Percentiles rank a stretch among this genome's conserved stretches.
These are phyloP conservation scores for Powellomyces hirtus DNA, from an alignment of 192 early-diverging fungal genomes.

Conservation along the genomic window DNA sequence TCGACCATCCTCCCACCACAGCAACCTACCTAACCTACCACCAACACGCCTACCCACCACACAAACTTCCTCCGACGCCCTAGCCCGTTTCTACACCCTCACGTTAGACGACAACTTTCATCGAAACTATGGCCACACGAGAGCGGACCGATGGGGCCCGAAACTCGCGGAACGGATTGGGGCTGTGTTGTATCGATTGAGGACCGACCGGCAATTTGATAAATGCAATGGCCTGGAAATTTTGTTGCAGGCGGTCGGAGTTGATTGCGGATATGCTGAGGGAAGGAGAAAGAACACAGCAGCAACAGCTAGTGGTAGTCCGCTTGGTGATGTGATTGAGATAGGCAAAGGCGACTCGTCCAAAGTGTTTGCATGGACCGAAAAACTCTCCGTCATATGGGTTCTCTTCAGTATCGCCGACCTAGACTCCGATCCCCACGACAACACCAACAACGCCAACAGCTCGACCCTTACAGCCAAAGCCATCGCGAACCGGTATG, in stretches of 20 bases:
- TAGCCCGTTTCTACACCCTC: no score
- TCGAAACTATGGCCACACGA: no score
- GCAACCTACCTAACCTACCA: no score
- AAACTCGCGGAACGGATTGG: not conserved
- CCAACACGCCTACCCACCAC: no score
- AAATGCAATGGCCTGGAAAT: not conserved
- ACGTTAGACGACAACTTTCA: no score
- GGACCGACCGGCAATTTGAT: conserved; percentile 3
- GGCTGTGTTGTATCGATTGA: not conserved
- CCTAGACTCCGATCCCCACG: not conserved
- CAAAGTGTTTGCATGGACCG: not conserved
- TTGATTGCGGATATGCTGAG: not conserved
- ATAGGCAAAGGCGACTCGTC: not conserved
- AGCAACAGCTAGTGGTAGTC: no score
- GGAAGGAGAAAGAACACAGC: no score
- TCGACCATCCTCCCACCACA: not conserved
- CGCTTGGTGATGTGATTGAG: conserved; percentile 11
- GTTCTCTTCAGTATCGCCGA: conserved; percentile 2
- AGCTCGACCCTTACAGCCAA: no score
- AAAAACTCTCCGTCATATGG: not conserved
- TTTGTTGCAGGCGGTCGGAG: not conserved
- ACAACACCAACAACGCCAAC: no score
- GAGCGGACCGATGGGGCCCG: not conserved
- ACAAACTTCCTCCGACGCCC: no score
- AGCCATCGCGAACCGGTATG: no score